phyloP scores from a whole-genome alignment of 202 grass and related monocot species.

The Thinopyrum obtusiflorum region DNA sequence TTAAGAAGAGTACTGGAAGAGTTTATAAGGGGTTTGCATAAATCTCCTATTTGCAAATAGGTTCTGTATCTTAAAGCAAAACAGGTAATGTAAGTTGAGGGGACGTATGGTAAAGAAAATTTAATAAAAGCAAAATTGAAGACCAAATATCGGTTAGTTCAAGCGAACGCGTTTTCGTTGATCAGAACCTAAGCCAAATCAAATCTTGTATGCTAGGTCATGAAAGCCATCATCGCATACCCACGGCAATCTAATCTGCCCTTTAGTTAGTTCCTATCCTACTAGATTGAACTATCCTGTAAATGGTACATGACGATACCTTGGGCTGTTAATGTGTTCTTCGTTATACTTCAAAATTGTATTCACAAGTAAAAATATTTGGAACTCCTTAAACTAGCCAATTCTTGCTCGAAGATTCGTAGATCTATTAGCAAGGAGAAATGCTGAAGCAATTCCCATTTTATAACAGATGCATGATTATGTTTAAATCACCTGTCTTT shows the following conservation, averaged over 20 bases:
- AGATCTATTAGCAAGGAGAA: not conserved
- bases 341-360: not conserved
- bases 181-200: not conserved
- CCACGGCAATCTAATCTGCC: not conserved
- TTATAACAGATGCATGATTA: not conserved
- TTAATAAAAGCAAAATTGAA: not conserved
- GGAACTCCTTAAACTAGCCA: not conserved
- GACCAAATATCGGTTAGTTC: not conserved
- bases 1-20: not conserved
- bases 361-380: not conserved
- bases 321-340: not conserved
- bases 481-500: slow-evolving; percentile 53
- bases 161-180: not conserved
- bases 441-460: not conserved
- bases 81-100: not conserved
- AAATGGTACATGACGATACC: not conserved
- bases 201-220: not conserved
- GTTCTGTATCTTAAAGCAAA: not conserved
- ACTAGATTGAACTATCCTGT: not conserved
- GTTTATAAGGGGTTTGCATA: not conserved
- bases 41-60: not conserved
- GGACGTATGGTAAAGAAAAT: not conserved
- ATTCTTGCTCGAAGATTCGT: not conserved
- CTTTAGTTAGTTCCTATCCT: not conserved
- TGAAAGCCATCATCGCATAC: not conserved